phyloP scores from a whole-genome alignment of 192 early-diverging fungal genomes.

The Rhizophagus sp. region DNA sequence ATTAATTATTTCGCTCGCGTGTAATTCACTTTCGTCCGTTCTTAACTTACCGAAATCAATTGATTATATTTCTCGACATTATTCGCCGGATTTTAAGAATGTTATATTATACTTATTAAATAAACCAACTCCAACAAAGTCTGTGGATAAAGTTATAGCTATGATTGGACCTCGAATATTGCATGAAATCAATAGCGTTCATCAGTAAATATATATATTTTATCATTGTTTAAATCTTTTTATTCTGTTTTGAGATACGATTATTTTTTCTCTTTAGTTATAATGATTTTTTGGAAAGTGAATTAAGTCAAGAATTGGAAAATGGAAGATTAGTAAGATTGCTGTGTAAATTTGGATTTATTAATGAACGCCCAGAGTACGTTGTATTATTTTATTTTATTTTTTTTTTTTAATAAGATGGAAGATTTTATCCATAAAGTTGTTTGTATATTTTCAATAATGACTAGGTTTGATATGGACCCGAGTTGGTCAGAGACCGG shows the following conservation, averaged over 20 bases:
- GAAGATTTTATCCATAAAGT: background rate
- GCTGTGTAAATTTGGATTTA: conserved; percentile 89
- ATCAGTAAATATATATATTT: conserved; percentile 49
- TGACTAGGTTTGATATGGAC: conserved; percentile 79
- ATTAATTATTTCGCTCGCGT: conserved; percentile 74
- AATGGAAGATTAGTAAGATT: conserved; percentile 91
- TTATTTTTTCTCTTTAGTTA: conserved; percentile 35
- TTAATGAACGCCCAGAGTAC: conserved; percentile 47
- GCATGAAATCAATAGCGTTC: conserved; percentile 75
- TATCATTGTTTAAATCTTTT: background rate
- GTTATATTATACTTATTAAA: conserved; percentile 77
- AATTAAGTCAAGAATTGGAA: conserved; percentile 81
- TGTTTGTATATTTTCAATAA: background rate
- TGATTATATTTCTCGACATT: conserved; percentile 72
- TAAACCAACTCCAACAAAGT: conserved; percentile 73
- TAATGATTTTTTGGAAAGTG: conserved; percentile 80
- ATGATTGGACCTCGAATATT: conserved; percentile 76
- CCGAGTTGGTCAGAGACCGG: conserved; percentile 97
- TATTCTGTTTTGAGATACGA: background rate
- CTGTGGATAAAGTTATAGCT: conserved; percentile 74
- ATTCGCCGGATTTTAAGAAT: conserved; percentile 82
- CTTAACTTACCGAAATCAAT: conserved; percentile 77
- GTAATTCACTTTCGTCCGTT: conserved; percentile 66
- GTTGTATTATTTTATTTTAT: background rate
- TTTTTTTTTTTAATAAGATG: background rate